Evolutionary conservation across 1,284 basidiomycete genomes (phyloP), one percentile per base, ranked within the genome.

Genomic region (Ganoderma boninense): DNA sequence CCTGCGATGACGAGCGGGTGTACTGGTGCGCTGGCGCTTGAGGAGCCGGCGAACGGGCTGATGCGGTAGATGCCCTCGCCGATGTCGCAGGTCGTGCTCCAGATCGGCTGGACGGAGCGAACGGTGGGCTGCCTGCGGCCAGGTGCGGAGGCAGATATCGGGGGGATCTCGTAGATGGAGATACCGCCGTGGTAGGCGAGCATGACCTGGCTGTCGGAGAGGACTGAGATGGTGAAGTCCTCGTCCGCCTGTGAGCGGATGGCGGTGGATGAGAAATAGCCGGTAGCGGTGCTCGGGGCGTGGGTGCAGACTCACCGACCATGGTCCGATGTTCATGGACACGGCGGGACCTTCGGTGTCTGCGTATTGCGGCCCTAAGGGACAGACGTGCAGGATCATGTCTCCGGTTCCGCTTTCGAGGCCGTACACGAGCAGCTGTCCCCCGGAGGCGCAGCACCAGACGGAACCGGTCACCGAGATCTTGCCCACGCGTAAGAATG

Each of bases 1-100:
- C 70, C 70, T 2, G 67, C 59, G 54, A 71, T 64, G 63, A 71
- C 69, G 65, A 71, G 60, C 44, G 73, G 72, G 62, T 69, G 65
- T 18, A 54, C 43, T 16, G 56, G 43, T 23, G 44, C 46, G 38
- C 20, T 57, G 42, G 65, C 61, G 54, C 69, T 40, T 35, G 69
- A 70, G n/a, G 73, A 62, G 69, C 29, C 67, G 26, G 73, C 62
- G 69, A 67, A 68, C 18, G 70, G 70, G 69, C 67, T 69, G 49
- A 74, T 71, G 69, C 70, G 73, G 60, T 74, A 74, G 62, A 74
- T 74, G 70, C 73, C 73, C 40, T 70, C 66, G 63, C 73, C 73
- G 69, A 71, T 69, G 65, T 71, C 73, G 67, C 70, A 71, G 59
- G 62, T 44, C 54, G 60, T 62, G 65, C 67, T 71, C 73, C 73